Conservation (phyloP, 768 basidiomycete species). For the Pleurotus sapidus region DNA sequence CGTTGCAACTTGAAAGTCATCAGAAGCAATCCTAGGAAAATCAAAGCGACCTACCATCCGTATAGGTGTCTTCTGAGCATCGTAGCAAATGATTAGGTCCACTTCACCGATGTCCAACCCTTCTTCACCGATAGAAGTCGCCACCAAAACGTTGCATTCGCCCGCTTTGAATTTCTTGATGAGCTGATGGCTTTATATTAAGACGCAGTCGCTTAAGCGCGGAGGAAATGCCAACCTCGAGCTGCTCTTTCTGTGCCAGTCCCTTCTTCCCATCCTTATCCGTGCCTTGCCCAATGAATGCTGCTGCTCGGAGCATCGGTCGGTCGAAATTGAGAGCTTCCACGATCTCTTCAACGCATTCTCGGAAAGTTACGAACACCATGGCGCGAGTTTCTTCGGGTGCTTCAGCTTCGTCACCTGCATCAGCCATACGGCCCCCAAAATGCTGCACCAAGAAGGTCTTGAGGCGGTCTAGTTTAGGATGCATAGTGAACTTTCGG, state of each 20-base stretch:
- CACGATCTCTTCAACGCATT: slow-evolving; percentile 90
- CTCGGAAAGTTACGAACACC: slow-evolving; percentile 91
- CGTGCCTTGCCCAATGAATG: slow-evolving; percentile 88
- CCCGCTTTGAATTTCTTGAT: slow-evolving; percentile 86
- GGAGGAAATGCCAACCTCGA: slow-evolving; percentile 55
- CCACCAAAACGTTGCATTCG: slow-evolving; percentile 88
- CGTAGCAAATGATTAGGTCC: slow-evolving; percentile 94
- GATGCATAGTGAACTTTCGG: slow-evolving; percentile 66
- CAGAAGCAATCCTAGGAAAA: slow-evolving; percentile 6
- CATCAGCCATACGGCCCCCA: slow-evolving; percentile 44
- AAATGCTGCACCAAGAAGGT: slow-evolving; percentile 80
- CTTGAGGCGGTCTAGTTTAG: slow-evolving; percentile 88
- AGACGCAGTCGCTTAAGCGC: slow-evolving; percentile 10
- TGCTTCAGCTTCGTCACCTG: slow-evolving; percentile 27
- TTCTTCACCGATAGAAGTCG: slow-evolving; percentile 97
- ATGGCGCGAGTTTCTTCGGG: slow-evolving; percentile 75
- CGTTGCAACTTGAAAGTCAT: slow-evolving; percentile 75
- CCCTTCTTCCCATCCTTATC: slow-evolving; percentile 88
- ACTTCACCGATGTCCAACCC: slow-evolving; percentile 98
- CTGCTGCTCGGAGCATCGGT: slow-evolving; percentile 77
- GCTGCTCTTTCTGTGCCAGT: slow-evolving; percentile 86
- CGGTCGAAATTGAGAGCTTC: slow-evolving; percentile 70
- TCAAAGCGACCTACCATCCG: slow-evolving; percentile 69
- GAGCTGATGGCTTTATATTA: slow-evolving; percentile 43
- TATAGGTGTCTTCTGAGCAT: slow-evolving; percentile 93